Evolutionary conservation across 192 early-diverging fungal species (phyloP).

Genomic region (Haplosporangium gracile): DNA sequence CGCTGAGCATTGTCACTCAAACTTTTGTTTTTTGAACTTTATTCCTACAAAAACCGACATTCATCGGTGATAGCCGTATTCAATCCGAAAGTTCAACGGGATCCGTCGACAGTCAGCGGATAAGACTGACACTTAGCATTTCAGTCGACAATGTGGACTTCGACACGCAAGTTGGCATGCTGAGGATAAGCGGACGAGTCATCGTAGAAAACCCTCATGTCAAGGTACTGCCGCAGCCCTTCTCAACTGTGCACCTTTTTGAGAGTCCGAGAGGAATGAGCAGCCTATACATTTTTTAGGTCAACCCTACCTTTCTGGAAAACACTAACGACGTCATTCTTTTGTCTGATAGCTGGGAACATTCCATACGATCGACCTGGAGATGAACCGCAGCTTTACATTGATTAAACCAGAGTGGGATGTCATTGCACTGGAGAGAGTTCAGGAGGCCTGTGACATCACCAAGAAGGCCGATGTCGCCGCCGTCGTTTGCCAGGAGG

Average conservation of each 20-base stretch:
- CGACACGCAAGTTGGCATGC: constrained; percentile 86
- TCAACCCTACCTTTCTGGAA: background rate
- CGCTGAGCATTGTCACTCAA: background rate
- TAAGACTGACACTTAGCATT: constrained; percentile 87
- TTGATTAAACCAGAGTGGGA: constrained; percentile 95
- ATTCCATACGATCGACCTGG: constrained; percentile 96
- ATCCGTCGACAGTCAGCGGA: constrained; percentile 84
- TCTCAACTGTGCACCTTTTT: background rate
- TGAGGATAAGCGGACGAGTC: constrained; percentile 92
- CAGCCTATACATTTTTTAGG: constrained; percentile 6
- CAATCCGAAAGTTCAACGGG: constrained; percentile 92
- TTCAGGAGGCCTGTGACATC: constrained; percentile 91
- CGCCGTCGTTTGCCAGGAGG: constrained; percentile 91
- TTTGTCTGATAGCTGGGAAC: constrained; percentile 75
- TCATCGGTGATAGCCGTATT: constrained; percentile 72
- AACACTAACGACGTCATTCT: constrained; percentile 14
- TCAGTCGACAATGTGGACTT: constrained; percentile 90
- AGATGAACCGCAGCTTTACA: constrained; percentile 90
- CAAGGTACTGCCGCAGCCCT: constrained; percentile 67
- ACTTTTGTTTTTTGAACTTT: background rate
- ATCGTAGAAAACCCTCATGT: constrained; percentile 90
- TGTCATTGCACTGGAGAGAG: constrained; percentile 89
- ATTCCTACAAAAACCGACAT: background rate
- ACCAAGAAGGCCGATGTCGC: constrained; percentile 92
- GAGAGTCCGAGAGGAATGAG: background rate